Conservation (phyloP, 2,329 filamentous ascomycete species). For the Aspergillus eucalypticola region DNA sequence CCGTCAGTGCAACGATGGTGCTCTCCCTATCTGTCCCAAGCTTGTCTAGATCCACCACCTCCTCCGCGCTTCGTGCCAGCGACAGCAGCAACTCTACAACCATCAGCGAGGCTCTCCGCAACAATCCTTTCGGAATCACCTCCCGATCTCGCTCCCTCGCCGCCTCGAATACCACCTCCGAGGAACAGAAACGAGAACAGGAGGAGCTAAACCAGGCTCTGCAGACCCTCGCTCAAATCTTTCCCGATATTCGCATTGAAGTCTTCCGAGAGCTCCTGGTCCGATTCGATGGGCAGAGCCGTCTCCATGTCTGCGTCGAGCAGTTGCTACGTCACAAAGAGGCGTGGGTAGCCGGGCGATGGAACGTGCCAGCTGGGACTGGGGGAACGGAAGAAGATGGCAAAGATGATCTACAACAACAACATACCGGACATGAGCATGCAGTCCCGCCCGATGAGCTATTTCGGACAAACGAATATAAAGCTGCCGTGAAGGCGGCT, state of each 20-base stretch:
- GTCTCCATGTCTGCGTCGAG: conserved; percentile 49
- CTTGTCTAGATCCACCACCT: conserved; percentile 35
- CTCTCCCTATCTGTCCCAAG: conserved; percentile 40
- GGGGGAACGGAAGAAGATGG: conserved; percentile 10
- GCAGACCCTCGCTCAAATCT: conserved; percentile 43
- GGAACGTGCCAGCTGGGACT: conserved; percentile 40
- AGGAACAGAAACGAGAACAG: conserved; percentile 38
- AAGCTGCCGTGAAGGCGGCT: conserved; percentile 39
- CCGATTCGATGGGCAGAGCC: conserved; percentile 49
- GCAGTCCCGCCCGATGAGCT: conserved; percentile 43
- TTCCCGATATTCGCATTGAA: conserved; percentile 49
- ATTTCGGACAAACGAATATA: conserved; percentile 48
- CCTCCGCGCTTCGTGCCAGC: conserved; percentile 29
- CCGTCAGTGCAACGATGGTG: conserved; percentile 35
- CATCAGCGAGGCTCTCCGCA: conserved; percentile 46
- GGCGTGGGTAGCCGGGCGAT: conserved; percentile 50
- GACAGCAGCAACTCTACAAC: conserved; percentile 35
- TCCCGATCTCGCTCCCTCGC: conserved; percentile 29
- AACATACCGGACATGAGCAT: conserved; percentile 16
- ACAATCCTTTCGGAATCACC: conserved; percentile 44
- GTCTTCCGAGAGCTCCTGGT: conserved; percentile 50
- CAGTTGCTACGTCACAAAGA: conserved; percentile 49
- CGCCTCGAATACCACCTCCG: conserved; percentile 17
- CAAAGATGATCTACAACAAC: not conserved
- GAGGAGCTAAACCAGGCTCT: conserved; percentile 46